Conservation (phyloP, 2,329 filamentous ascomycete genomes). For the Apiospora marii region DNA sequence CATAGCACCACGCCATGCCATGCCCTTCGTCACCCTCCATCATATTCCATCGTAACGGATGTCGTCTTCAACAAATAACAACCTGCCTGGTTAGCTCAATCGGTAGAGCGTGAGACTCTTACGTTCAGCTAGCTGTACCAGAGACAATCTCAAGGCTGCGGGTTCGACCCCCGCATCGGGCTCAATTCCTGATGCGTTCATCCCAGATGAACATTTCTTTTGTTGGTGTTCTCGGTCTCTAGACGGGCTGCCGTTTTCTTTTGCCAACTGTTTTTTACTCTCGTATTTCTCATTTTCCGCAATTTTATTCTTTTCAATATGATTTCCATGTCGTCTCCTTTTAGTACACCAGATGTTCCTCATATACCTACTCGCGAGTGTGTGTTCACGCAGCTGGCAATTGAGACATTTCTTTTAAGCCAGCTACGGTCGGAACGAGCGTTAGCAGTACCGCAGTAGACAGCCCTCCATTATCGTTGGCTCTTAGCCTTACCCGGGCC, state of each 20-base stretch:
- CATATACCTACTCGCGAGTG: no score
- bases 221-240: background rate
- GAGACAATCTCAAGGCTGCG: slow-evolving; percentile 18
- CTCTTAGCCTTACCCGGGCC: no score
- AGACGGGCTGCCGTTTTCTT: no score
- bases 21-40: background rate
- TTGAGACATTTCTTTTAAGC: background rate
- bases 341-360: no score
- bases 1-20: background rate
- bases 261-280: background rate
- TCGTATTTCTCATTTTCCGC: background rate
- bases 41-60: background rate
- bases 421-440: no score
- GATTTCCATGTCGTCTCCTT: no score
- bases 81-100: slow-evolving; percentile 65
- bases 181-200: slow-evolving; percentile 42
- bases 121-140: slow-evolving; percentile 29
- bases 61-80: background rate
- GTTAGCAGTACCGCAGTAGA: no score
- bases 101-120: slow-evolving; percentile 78
- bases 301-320: no score
- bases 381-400: no score
- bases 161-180: slow-evolving; percentile 52
- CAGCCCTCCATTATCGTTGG: no score
- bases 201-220: background rate